These are phyloP conservation scores for Scleroderma citrinum DNA, from an alignment of 768 basidiomycete species.

Conservation along the genomic window DNA sequence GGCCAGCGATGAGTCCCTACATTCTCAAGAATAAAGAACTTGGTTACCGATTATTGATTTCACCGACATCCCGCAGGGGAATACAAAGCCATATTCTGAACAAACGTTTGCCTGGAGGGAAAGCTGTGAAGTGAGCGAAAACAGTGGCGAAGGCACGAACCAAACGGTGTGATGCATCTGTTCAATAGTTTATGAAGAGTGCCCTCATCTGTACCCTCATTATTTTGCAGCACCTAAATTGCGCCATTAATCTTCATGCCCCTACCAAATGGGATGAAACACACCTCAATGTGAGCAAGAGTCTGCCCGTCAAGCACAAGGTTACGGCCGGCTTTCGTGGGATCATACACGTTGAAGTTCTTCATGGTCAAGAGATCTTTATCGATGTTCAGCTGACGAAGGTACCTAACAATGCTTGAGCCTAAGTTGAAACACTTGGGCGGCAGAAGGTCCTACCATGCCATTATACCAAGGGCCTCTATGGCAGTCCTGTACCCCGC, in stretches of 20 bases:
- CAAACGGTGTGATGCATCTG: slow-evolving; percentile 88
- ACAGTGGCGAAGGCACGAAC: slow-evolving; percentile 32
- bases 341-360: slow-evolving; percentile 97
- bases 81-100: slow-evolving; percentile 97
- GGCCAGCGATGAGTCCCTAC: slow-evolving; percentile 9
- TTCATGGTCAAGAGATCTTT: slow-evolving; percentile 92
- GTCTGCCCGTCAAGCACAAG: slow-evolving; percentile 92
- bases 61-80: slow-evolving; percentile 74
- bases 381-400: slow-evolving; percentile 92
- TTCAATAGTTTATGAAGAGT: slow-evolving; percentile 77
- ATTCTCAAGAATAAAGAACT: slow-evolving; percentile 6
- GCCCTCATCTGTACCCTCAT: slow-evolving; percentile 90
- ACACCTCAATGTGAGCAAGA: slow-evolving; percentile 88
- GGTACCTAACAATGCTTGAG: slow-evolving; percentile 48
- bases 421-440: neutral
- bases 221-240: slow-evolving; percentile 75
- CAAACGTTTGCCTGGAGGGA: slow-evolving; percentile 76
- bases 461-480: slow-evolving; percentile 84
- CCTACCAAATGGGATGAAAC: slow-evolving; percentile 1
- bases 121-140: slow-evolving; percentile 4
- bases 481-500: slow-evolving; percentile 60
- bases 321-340: slow-evolving; percentile 84
- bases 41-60: slow-evolving; percentile 82
- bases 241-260: neutral
- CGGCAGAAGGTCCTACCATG: slow-evolving; percentile 56